Evolutionary conservation across 2,329 filamentous ascomycete genomes (phyloP), one percentile per base, ranked within the genome.

Genomic region (Venturiaceae sp.): DNA sequence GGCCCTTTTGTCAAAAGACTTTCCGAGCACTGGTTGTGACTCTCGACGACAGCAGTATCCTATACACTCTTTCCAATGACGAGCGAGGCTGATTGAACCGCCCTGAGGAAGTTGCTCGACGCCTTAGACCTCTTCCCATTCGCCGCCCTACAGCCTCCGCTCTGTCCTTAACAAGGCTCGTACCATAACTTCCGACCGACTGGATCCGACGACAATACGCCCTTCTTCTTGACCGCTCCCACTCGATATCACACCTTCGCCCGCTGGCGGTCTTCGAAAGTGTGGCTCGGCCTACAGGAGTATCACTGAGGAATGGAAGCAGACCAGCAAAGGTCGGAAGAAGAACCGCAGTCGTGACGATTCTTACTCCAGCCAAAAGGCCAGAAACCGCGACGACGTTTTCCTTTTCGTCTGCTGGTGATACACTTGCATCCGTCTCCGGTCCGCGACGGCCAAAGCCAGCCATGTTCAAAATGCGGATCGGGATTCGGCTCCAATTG

Each of bases 401-500:
- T 6, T 53, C 34, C 19, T 53, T 53, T 34, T 37, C 30, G 30
- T 34, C 30, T 3, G 21, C 52, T 13, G 32, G 52, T 19, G 34
- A 53, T 30, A 34, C 52, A 5, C n/a, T 34, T 9, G 19, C 34
- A 53, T 30, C 52, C 14, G n/a, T 14, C 30, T 53, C 34, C 32
- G 32, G 32, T 23, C 41, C 39, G n/a, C 26, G 23, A 28, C 21
- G 39, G 44, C 26, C 26, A 21, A 19, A 32, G 55, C 28, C 23
- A 11, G 39, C 19, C 16, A 21, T 21, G n/a, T 57, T 50, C 39
- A 57, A 23, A 9, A 57, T 53, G 58, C 41, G 90, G 71, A 83
- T 96, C 70, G 86, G 88, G 60, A 96, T 96, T 67, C 83, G 90
- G 64, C 86, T 92, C 75, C 92, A 96, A 81, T 80, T 96, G 66